Evolutionary conservation across 495 filamentous ascomycete species (phyloP), one percentile per base, ranked within the genome.

Genomic region (Neurospora sublineolata): DNA sequence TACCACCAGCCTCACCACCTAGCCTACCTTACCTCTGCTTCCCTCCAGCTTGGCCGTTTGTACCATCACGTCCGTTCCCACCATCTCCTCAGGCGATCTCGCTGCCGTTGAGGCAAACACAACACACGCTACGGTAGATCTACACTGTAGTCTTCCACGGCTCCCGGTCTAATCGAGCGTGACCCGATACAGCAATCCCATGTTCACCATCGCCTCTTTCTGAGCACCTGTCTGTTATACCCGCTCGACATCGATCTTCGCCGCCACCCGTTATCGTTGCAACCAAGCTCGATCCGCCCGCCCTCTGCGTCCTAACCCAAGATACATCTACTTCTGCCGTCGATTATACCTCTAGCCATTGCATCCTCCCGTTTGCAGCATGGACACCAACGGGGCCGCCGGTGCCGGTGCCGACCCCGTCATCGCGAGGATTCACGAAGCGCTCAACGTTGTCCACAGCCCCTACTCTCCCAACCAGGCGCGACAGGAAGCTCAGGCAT

Each of bases 361-460:
- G 39, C 42, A 77, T 77, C 18, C 14, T 33, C 44, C 42, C 5
- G 7, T 30, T 41, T 37, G 20, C 38, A 44, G 1, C 41, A 78
- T 75, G 75, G 73, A 72, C 39, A 72, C 69, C 38, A 80, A 79
- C 76, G 79, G 78, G 73, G 76, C 60, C 36, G 41, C 68, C 36
- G 73, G 44, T 70, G 71, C 67, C 42, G 69, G 72, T 68, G 75
- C 74, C 46, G 73, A 75, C 40, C 79, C 73, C n/a, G 76, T 83
- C 67, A 77, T 87, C 67, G 75, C 84, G 10, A 86, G 85, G 76
- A 94, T 98, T 69, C 86, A 93, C 78, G 86, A 90, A 70, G 95
- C 96, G 36, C 86, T 99, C 70, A 86, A 94, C 67, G 87, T 94
- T 72, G 90, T 97, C 69, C 93, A 98, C 83, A 90, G 88, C 75